Conservation (phyloP, 2,329 filamentous ascomycete genomes). For the Phyllosticta citrichinensis region DNA sequence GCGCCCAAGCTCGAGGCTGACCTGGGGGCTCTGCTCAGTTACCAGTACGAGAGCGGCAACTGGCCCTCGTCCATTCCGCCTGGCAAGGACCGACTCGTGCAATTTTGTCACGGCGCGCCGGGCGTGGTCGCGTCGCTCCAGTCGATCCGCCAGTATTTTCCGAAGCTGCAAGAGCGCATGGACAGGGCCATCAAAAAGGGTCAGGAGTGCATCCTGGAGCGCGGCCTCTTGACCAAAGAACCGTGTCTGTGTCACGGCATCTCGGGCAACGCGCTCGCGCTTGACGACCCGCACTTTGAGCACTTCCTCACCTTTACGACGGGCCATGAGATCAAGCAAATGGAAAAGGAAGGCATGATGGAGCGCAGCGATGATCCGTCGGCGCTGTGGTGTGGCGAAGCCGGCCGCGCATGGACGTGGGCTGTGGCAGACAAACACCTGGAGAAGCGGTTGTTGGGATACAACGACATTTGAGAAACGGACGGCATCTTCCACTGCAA, state of each 20-base stretch:
- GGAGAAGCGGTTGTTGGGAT: slow-evolving; percentile 38
- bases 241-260: slow-evolving; percentile 58
- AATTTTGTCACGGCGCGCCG: slow-evolving; percentile 59
- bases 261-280: slow-evolving; percentile 52
- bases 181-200: slow-evolving; percentile 43
- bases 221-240: slow-evolving; percentile 52
- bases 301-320: slow-evolving; percentile 51
- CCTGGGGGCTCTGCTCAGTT: slow-evolving; percentile 46
- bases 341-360: slow-evolving; percentile 42
- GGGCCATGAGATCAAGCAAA: slow-evolving; percentile 44
- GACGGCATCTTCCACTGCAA: neutral
- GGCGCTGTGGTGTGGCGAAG: slow-evolving; percentile 41
- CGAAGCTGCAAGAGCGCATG: slow-evolving; percentile 43
- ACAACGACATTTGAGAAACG: slow-evolving; percentile 36
- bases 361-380: slow-evolving; percentile 42
- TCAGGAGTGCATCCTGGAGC: slow-evolving; percentile 44
- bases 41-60: slow-evolving; percentile 53
- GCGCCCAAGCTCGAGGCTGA: slow-evolving; percentile 45
- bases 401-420: slow-evolving; percentile 40
- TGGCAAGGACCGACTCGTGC: slow-evolving; percentile 43
- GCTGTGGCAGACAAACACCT: slow-evolving; percentile 35
- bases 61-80: slow-evolving; percentile 48
- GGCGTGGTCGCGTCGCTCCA: slow-evolving; percentile 51
- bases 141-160: slow-evolving; percentile 47
- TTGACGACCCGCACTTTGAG: slow-evolving; percentile 40